Conservation (phyloP, 2,329 filamentous ascomycete genomes). For the Clonostachys byssicola region DNA sequence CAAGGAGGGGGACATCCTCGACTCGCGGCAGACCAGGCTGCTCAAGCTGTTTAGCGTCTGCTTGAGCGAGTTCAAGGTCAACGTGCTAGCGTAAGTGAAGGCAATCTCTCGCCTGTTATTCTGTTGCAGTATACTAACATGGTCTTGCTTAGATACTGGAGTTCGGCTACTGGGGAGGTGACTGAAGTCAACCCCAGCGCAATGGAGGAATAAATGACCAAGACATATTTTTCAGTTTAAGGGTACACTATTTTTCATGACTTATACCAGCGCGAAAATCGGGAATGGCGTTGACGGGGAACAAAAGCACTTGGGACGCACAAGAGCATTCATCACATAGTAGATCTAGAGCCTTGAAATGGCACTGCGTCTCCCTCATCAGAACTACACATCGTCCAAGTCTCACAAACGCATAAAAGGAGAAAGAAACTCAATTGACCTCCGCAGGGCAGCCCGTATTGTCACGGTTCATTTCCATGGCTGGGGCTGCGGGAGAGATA, state of each 20-base stretch:
- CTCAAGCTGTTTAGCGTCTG: constrained; percentile 92
- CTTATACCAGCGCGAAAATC: constrained; percentile 25
- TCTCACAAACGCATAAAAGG: no score
- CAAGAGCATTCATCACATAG: background rate
- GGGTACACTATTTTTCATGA: constrained; percentile 10
- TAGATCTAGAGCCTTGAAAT: no score
- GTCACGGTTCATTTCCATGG: no score
- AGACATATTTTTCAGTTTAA: constrained; percentile 9
- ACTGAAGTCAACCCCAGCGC: constrained; percentile 44
- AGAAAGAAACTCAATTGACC: no score
- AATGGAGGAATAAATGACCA: constrained; percentile 22
- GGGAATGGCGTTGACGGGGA: constrained; percentile 15
- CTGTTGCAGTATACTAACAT: background rate
- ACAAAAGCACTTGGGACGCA: constrained; percentile 8
- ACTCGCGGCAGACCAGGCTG: constrained; percentile 88
- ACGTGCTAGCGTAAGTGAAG: constrained; percentile 63
- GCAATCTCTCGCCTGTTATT: background rate
- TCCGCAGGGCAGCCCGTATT: no score
- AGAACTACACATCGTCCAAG: no score
- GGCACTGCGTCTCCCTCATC: no score
- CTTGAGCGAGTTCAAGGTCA: constrained; percentile 84
- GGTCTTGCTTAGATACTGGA: constrained; percentile 50
- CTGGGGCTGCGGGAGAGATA: no score
- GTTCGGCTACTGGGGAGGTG: constrained; percentile 51
- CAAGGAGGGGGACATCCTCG: constrained; percentile 77